These are phyloP conservation scores for Exsudoporus frostii DNA, from an alignment of 768 basidiomycete species.

Conservation along the genomic window DNA sequence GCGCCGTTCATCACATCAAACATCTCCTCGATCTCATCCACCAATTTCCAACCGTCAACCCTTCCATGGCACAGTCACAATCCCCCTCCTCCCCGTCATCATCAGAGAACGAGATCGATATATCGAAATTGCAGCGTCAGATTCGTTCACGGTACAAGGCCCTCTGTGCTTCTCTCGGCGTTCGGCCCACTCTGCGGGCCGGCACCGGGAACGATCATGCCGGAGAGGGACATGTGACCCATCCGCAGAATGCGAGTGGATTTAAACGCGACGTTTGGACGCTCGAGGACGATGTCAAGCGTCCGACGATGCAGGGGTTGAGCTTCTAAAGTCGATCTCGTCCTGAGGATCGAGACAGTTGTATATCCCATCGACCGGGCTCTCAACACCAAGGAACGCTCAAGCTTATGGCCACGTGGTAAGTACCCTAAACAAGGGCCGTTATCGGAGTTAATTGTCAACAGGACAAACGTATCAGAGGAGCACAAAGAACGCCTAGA, in stretches of 20 bases:
- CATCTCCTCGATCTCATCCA: constrained; percentile 68
- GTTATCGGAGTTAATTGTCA: neutral
- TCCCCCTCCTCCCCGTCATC: neutral
- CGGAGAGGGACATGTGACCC: neutral
- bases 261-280: constrained; percentile 5
- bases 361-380: neutral
- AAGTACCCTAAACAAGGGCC: neutral
- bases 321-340: constrained; percentile 10
- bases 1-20: constrained; percentile 59
- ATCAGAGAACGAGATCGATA: constrained; percentile 50
- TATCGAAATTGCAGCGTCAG: constrained; percentile 72
- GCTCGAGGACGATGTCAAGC: constrained; percentile 5
- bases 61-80: constrained; percentile 38
- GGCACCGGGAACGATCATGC: neutral
- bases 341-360: neutral
- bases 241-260: neutral
- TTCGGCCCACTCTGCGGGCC: constrained; percentile 46
- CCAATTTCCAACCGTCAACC: constrained; percentile 78
- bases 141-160: constrained; percentile 87
- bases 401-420: neutral
- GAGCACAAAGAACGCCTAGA: neutral
- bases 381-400: neutral
- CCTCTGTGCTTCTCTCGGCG: constrained; percentile 78
- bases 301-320: constrained; percentile 13
- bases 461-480: neutral